Conservation (phyloP, 805 yeast genomes). For the Hanseniaspora vineae region DNA sequence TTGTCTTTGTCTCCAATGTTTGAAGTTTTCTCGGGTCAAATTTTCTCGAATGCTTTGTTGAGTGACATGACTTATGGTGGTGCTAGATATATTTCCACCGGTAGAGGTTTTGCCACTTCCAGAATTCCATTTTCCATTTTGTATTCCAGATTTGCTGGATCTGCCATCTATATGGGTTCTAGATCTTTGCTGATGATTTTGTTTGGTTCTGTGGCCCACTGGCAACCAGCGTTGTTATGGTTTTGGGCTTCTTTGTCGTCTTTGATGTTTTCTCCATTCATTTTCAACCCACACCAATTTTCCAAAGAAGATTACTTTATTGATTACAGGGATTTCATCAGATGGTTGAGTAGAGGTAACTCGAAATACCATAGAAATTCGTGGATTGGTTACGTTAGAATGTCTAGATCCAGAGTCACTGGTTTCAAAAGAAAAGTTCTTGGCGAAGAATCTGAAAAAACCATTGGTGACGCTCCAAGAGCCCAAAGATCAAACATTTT, state of each 20-base stretch:
- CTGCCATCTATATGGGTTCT: constrained; percentile 76
- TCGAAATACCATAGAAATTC: constrained; percentile 81
- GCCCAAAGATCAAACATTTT: constrained; percentile 68
- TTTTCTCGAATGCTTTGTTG: constrained; percentile 57
- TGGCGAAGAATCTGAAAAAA: constrained; percentile 69
- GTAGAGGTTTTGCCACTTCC: constrained; percentile 77
- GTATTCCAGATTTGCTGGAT: constrained; percentile 68
- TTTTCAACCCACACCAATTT: constrained; percentile 97
- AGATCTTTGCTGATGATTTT: constrained; percentile 60
- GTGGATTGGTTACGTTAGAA: constrained; percentile 75
- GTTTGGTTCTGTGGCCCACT: constrained; percentile 61
- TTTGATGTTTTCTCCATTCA: constrained; percentile 79
- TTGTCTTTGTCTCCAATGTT: constrained; percentile 65
- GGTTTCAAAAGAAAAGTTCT: constrained; percentile 68
- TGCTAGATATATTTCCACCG: constrained; percentile 77
- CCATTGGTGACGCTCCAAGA: constrained; percentile 73
- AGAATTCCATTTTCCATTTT: constrained; percentile 65
- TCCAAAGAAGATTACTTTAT: constrained; percentile 92
- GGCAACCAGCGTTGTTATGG: constrained; percentile 94
- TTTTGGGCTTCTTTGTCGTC: constrained; percentile 92
- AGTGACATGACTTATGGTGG: constrained; percentile 74
- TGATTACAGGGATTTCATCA: constrained; percentile 87
- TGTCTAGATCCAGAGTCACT: constrained; percentile 72
- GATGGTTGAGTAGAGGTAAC: constrained; percentile 88
- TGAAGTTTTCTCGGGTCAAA: constrained; percentile 73